Evolutionary conservation across 768 basidiomycete genomes (phyloP).

Genomic region (Tylopilus rubrobrunneus): DNA sequence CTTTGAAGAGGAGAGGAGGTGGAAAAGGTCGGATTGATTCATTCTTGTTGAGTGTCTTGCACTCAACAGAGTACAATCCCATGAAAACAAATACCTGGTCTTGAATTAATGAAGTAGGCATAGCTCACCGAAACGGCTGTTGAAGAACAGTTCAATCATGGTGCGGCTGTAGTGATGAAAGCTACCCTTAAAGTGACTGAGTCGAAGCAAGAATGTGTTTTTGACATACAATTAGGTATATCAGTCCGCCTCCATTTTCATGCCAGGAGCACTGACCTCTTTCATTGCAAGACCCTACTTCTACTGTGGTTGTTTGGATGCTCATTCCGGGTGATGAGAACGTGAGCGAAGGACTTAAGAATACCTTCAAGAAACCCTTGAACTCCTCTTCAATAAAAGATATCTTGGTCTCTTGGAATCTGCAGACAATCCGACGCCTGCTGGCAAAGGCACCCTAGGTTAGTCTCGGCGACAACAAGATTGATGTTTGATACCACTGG

Average conservation of each 20-base stretch:
- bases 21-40: conserved; percentile 68
- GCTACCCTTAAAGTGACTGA: conserved; percentile 74
- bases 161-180: conserved; percentile 66
- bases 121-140: too few species aligned
- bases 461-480: conserved; percentile 64
- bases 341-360: conserved; percentile 58
- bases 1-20: conserved; percentile 69
- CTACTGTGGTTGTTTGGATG: conserved; percentile 58
- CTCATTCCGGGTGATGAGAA: conserved; percentile 60
- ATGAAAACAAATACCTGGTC: background rate
- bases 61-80: conserved; percentile 58
- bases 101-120: conserved; percentile 14
- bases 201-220: conserved; percentile 52
- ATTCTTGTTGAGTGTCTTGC: conserved; percentile 18
- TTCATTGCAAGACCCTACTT: conserved; percentile 52
- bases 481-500: conserved; percentile 74
- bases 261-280: background rate
- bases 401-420: conserved; percentile 75
- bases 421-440: conserved; percentile 76
- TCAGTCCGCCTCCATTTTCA: background rate
- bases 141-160: conserved; percentile 74
- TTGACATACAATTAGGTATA: conserved; percentile 63
- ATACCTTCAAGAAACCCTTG: conserved; percentile 50
- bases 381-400: conserved; percentile 64
- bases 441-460: conserved; percentile 70